phyloP scores from a whole-genome alignment of 2,329 filamentous ascomycete species.

The Botryotinia narcissicola region DNA sequence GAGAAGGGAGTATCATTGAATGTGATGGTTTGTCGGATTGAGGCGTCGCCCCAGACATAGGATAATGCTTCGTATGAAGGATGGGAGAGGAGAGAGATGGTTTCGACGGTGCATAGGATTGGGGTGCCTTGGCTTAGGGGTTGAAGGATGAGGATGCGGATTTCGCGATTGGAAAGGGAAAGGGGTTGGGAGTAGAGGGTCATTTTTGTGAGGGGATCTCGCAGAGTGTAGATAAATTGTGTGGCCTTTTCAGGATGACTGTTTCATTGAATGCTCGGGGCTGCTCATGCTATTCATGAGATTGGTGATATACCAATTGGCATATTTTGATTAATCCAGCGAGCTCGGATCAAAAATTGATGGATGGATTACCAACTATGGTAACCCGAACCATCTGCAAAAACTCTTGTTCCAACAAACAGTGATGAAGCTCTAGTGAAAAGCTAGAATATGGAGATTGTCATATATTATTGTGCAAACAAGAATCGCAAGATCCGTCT shows the following conservation, averaged over 20 bases:
- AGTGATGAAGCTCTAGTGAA: too few relatives aligned
- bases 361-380: conserved; percentile 2
- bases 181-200: not conserved
- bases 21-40: not conserved
- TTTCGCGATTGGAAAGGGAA: not conserved
- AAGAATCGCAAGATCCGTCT: not conserved
- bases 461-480: not conserved
- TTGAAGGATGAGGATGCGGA: not conserved
- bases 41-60: conserved; percentile 19
- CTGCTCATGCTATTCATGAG: not conserved
- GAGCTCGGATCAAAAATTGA: not conserved
- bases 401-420: not conserved
- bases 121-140: not conserved
- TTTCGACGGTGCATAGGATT: conserved; percentile 10
- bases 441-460: not conserved
- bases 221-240: not conserved
- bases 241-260: not conserved
- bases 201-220: not conserved
- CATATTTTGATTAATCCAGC: not conserved
- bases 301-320: not conserved
- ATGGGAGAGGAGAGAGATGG: conserved; percentile 9
- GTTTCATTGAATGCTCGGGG: not conserved
- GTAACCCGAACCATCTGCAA: not conserved
- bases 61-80: conserved; percentile 21
- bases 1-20: conserved; percentile 8